These are phyloP conservation scores for Syzygium oleosum DNA, from an alignment of 345 rosid genomes.

Conservation along the genomic window DNA sequence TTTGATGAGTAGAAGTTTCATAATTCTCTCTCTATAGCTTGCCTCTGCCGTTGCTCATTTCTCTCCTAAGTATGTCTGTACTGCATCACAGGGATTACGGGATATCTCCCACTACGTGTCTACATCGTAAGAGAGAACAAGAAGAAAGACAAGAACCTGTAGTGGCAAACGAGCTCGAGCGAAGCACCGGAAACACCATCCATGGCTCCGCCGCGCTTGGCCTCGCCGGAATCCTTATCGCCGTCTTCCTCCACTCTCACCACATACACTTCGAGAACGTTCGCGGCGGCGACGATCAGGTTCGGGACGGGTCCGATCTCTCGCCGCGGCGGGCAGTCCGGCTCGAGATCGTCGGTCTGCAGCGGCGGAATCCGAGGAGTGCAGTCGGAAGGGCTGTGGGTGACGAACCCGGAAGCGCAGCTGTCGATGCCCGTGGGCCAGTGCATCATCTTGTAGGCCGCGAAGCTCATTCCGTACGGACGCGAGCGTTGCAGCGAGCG, in stretches of 20 bases:
- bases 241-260: conserved; percentile 80
- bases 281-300: conserved; percentile 64
- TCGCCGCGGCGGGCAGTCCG: conserved; percentile 49
- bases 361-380: conserved; percentile 36
- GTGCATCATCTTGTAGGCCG: conserved; percentile 96
- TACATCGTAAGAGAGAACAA: background rate
- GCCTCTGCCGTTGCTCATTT: background rate
- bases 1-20: background rate
- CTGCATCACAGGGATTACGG: background rate
- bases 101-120: background rate
- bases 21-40: background rate
- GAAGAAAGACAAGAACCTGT: conserved; percentile 31
- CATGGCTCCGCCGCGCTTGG: conserved; percentile 67
- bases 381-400: conserved; percentile 63
- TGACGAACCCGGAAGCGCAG: conserved; percentile 80
- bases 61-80: background rate
- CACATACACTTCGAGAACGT: conserved; percentile 71
- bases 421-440: conserved; percentile 81
- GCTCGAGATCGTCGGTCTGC: conserved; percentile 56
- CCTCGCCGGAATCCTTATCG: conserved; percentile 26
- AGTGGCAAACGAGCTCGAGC: conserved; percentile 89
- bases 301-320: conserved; percentile 70
- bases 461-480: conserved; percentile 63
- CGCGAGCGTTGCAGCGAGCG: background rate
- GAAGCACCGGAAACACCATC: conserved; percentile 74